Evolutionary conservation across 2,329 filamentous ascomycete species (phyloP), one percentile per base, ranked within the genome.

Genomic region (Cercospora berteroae): DNA sequence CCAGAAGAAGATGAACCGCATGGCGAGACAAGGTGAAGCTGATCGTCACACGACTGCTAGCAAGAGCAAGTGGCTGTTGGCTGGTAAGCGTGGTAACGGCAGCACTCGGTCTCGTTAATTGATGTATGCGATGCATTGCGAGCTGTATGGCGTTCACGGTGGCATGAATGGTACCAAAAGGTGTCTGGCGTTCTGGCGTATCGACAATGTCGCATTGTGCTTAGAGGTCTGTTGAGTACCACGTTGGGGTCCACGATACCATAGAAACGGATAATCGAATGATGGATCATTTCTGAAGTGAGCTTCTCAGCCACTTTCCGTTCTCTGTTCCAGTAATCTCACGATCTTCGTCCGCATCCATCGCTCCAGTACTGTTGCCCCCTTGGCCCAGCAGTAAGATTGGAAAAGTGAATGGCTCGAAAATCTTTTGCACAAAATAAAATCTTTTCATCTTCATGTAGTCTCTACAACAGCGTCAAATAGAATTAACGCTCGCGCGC

Each of bases 1-100:
- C 76, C 96, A 99, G 89, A 93, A 94, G 86, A 94, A 93, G 88
- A 97, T 96, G 93, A 99, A 99, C 85, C 88, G 94, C 72, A 95
- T 96, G 90, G 95, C 95, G 55, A 89, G 94, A 80, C 92, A 96
- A 85, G 95, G 95, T 85, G 95, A 99, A 84, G 94, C 90, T 69
- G 95, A 99, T 85, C 89, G 96, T 79, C 94, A 98, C 82, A 88
- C 89, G 69, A 89, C 89, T 65, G 91, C 91, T 42, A 86, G 91
- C 63, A 82, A 96, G 81, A 88, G 89, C 70, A 99, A 96, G 84
- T 95, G 98, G 83, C 85, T 99, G 87, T 90, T 96, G 79, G 86
- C 91, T 69, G 95, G 95, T 76, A 99, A 98, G 86, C 90, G 95
- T 80, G 90, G 92, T 71, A 94, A 96, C 78, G 94, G 95, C 81